These are phyloP conservation scores for Cercospora nicotianae DNA, from an alignment of 2,329 filamentous ascomycete species.

Conservation along the genomic window DNA sequence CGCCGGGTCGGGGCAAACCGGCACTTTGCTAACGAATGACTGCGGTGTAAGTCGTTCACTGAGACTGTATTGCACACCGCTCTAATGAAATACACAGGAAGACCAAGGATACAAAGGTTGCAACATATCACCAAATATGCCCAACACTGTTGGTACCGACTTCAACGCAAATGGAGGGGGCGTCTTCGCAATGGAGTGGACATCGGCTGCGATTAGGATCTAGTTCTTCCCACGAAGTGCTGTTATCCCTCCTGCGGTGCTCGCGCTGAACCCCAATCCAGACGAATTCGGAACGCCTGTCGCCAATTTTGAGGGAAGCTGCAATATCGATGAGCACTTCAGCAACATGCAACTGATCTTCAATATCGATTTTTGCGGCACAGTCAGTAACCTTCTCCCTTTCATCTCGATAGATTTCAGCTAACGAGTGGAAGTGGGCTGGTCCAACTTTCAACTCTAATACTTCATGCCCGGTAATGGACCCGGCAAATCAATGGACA, in stretches of 20 bases:
- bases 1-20: conserved; percentile 41
- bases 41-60: conserved; percentile 60
- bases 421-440: conserved; percentile 30
- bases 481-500: conserved; percentile 33
- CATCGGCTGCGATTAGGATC: conserved; percentile 35
- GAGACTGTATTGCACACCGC: not conserved
- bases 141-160: conserved; percentile 36
- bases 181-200: conserved; percentile 42
- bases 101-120: conserved; percentile 37
- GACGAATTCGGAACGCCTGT: conserved; percentile 60
- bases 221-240: conserved; percentile 42
- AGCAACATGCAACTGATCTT: conserved; percentile 41
- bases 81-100: conserved; percentile 15
- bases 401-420: not conserved
- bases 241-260: conserved; percentile 47
- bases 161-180: conserved; percentile 50
- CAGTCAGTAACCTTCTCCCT: conserved; percentile 6
- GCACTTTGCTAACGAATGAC: conserved; percentile 45
- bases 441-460: conserved; percentile 31
- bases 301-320: conserved; percentile 60
- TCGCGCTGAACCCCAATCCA: conserved; percentile 60
- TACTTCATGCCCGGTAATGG: conserved; percentile 31
- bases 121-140: conserved; percentile 53
- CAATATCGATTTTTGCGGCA: conserved; percentile 42
- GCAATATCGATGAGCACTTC: conserved; percentile 41